Conservation (phyloP, 805 yeast genomes). For the Wickerhamiella vanderwaltii region DNA sequence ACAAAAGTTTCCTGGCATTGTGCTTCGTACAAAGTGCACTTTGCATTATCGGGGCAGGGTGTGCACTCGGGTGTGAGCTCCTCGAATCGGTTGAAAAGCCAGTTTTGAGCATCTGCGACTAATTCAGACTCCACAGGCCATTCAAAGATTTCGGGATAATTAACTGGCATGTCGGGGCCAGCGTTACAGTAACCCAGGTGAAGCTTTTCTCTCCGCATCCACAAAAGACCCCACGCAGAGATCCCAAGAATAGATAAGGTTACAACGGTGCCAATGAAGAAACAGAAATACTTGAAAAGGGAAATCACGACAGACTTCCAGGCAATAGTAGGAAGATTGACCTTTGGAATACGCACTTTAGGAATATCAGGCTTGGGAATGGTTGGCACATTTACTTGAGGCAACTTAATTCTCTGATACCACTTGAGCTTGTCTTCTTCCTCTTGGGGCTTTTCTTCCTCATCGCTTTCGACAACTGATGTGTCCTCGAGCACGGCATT, state of each 20-base stretch:
- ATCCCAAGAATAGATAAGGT: neutral
- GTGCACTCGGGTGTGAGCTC: constrained; percentile 49
- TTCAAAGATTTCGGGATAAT: constrained; percentile 14
- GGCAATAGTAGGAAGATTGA: neutral
- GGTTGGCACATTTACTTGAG: neutral
- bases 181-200: constrained; percentile 18
- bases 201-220: constrained; percentile 9
- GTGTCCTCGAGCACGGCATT: no score
- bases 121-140: constrained; percentile 7
- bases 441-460: neutral
- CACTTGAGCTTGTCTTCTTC: neutral
- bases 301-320: neutral
- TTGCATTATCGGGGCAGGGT: constrained; percentile 71
- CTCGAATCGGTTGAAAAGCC: constrained; percentile 29
- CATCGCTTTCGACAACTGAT: constrained; percentile 4
- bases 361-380: neutral
- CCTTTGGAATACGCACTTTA: neutral
- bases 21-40: constrained; percentile 51
- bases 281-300: neutral
- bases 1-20: constrained; percentile 62
- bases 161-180: constrained; percentile 6
- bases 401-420: no score
- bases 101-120: neutral
- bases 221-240: neutral
- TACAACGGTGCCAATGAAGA: neutral